Conservation (phyloP, 1,284 basidiomycete species). For the Leccinum solheimii region DNA sequence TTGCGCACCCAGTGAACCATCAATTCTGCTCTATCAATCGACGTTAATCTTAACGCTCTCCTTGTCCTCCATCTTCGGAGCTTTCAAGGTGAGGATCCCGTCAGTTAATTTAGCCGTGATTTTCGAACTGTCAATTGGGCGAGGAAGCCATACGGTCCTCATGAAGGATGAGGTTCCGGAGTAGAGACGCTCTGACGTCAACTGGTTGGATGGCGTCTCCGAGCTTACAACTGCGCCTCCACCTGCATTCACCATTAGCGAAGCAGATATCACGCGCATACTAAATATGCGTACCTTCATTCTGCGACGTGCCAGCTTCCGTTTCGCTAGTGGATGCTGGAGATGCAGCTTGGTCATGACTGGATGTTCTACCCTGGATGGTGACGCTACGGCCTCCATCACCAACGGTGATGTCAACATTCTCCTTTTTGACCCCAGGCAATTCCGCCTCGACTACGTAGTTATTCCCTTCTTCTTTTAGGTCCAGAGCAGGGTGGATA, state of each 20-base stretch:
- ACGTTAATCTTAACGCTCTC: slow-evolving; percentile 33
- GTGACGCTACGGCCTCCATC: slow-evolving; percentile 69
- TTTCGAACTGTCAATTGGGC: slow-evolving; percentile 55
- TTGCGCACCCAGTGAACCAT: background rate
- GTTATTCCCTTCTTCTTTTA: slow-evolving; percentile 62
- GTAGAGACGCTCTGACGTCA: slow-evolving; percentile 61
- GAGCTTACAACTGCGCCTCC: slow-evolving; percentile 31
- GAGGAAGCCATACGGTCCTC: slow-evolving; percentile 70
- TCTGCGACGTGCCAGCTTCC: slow-evolving; percentile 1
- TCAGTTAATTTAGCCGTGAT: slow-evolving; percentile 67
- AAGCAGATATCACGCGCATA: background rate
- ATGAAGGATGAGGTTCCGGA: slow-evolving; percentile 56
- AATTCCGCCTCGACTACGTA: slow-evolving; percentile 75
- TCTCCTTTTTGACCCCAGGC: slow-evolving; percentile 77
- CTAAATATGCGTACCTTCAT: slow-evolving; percentile 15
- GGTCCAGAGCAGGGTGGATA: slow-evolving; percentile 58
- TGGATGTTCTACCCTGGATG: slow-evolving; percentile 62
- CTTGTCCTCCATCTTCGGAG: slow-evolving; percentile 62
- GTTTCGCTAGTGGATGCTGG: slow-evolving; percentile 21
- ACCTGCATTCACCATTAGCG: slow-evolving; percentile 12
- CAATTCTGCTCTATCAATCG: slow-evolving; percentile 14
- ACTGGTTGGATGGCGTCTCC: slow-evolving; percentile 43
- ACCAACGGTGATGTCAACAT: slow-evolving; percentile 67
- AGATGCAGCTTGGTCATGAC: slow-evolving; percentile 30
- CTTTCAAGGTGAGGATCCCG: slow-evolving; percentile 63